Evolutionary conservation across 768 basidiomycete species (phyloP).

Genomic region (Trichaptum fuscoviolaceum): DNA sequence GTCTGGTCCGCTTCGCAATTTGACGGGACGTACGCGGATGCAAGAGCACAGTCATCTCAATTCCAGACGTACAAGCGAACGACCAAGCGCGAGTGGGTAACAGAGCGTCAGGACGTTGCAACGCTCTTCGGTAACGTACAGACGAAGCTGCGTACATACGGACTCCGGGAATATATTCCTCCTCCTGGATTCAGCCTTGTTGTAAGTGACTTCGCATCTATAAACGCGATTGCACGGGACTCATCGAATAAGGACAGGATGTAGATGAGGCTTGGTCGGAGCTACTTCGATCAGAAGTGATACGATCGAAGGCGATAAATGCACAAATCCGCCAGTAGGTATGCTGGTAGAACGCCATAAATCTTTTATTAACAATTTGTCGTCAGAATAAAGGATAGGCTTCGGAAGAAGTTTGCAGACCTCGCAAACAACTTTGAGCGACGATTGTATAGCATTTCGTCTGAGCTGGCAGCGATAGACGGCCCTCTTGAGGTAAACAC

Average conservation of each 20-base stretch:
- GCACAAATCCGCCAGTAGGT: conserved; percentile 83
- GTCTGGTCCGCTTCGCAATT: conserved; percentile 66
- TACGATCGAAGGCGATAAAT: conserved; percentile 77
- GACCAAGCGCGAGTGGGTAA: conserved; percentile 82
- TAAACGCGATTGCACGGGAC: not conserved
- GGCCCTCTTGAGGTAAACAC: conserved; percentile 66
- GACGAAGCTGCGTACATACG: conserved; percentile 90
- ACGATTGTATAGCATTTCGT: conserved; percentile 58
- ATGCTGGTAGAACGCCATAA: not conserved
- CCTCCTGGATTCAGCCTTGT: conserved; percentile 59
- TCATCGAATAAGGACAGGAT: conserved; percentile 36
- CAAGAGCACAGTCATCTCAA: conserved; percentile 65
- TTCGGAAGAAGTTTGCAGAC: conserved; percentile 73
- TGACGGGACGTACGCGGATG: conserved; percentile 73
- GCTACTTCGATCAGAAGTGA: conserved; percentile 70
- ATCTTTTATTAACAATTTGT: not conserved
- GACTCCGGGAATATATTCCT: conserved; percentile 78
- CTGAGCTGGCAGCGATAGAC: conserved; percentile 66
- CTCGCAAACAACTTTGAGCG: conserved; percentile 74
- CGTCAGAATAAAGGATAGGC: conserved; percentile 71
- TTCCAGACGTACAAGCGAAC: conserved; percentile 83
- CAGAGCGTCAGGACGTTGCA: conserved; percentile 81
- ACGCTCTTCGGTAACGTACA: conserved; percentile 90
- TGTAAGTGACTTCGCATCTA: conserved; percentile 28
- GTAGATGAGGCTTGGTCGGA: conserved; percentile 73